Percentiles rank a stretch among this genome's conserved stretches.
Conservation (phyloP, 2,329 filamentous ascomycete species). For the Cercospora sojina region DNA sequence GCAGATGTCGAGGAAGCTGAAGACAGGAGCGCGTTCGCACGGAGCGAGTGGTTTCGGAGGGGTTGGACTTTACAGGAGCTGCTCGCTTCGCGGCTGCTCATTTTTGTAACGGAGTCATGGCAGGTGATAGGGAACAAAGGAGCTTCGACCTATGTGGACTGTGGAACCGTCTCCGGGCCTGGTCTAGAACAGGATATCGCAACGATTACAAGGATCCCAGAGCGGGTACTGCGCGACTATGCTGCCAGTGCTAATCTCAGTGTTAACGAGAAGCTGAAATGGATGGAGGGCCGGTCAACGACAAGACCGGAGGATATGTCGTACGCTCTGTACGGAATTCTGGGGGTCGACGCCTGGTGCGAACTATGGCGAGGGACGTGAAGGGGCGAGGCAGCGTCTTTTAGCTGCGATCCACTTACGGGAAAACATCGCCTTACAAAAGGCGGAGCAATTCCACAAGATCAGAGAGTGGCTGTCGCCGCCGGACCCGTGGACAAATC, state of each 20-base stretch:
- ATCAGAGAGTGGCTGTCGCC: conserved; percentile 24
- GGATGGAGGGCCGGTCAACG: conserved; percentile 25
- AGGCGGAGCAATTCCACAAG: conserved; percentile 18
- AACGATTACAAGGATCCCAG: conserved; percentile 17
- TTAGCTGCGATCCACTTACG: conserved; percentile 10
- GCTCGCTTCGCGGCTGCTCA: conserved; percentile 23
- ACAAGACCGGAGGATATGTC: conserved; percentile 23
- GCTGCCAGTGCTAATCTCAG: conserved; percentile 8
- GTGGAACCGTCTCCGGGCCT: background rate
- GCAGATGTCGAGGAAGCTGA: conserved; percentile 20
- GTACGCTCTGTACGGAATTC: conserved; percentile 26
- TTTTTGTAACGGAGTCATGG: conserved; percentile 26
- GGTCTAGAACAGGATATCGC: conserved; percentile 16
- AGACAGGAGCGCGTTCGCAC: conserved; percentile 2
- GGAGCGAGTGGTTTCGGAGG: conserved; percentile 28
- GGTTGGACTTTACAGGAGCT: conserved; percentile 33
- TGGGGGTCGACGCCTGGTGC: conserved; percentile 20
- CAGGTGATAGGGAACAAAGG: conserved; percentile 30
- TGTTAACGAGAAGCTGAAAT: conserved; percentile 21
- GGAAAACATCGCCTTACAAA: conserved; percentile 10
- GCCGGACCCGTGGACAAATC: conserved; percentile 27
- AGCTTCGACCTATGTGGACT: background rate
- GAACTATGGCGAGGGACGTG: conserved; percentile 24
- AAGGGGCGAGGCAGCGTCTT: conserved; percentile 22
- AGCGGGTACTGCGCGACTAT: conserved; percentile 21